Base-by-base conservation (phyloP, 2,329 filamentous ascomycete species). In the Plectosphaerella cucumerina region DNA sequence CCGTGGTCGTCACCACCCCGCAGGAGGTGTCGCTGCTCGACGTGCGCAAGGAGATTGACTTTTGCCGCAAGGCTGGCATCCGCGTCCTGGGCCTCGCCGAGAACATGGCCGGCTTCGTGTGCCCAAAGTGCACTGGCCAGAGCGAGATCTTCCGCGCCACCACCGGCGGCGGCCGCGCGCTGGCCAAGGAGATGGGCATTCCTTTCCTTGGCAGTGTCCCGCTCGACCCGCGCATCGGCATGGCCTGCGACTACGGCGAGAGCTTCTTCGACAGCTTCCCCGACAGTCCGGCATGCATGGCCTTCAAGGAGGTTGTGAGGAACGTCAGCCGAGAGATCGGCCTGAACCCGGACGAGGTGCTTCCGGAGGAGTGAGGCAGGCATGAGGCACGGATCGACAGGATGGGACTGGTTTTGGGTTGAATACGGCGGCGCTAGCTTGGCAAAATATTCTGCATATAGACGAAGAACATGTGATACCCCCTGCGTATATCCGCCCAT, bases 101-200 rank as follows among this genome's bases (percentile, higher is more conserved):
- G 75, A 99, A 99, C 65, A 99, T 99, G 94, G 90, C 86, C 52
- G 90, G 91, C 4, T 99, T 97, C 61, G 92, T 99, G 49, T 99
- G 94, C 65, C 92, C 92, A 10, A 93, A 89, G 51, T 99, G 94
- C 70, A 89, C 84, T 50, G 85, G 91, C 58, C 76, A 84, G 65
- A 86, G 80, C 61, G 84, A 96, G 66, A 96, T 99, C 47, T 99
- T 99, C 74, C 81, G 84, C 59, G 85, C 94, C 11, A 95, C 89
- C 10, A 99, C 94, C 1, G 94, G 94, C 9, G 94, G 95, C 18
- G 94, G 89, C 2, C 78, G 78, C 50, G 84, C 81, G 41, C 69
- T 99, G 57, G 93, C 94, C 2, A 78, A 87, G 65, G 93, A 97
- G 68, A 90, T 93, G 78, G 82, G 80, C 2, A 88, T 99, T 14